Base-by-base conservation (phyloP, 805 yeast genomes). In the Yamadazyma akitaensis region DNA sequence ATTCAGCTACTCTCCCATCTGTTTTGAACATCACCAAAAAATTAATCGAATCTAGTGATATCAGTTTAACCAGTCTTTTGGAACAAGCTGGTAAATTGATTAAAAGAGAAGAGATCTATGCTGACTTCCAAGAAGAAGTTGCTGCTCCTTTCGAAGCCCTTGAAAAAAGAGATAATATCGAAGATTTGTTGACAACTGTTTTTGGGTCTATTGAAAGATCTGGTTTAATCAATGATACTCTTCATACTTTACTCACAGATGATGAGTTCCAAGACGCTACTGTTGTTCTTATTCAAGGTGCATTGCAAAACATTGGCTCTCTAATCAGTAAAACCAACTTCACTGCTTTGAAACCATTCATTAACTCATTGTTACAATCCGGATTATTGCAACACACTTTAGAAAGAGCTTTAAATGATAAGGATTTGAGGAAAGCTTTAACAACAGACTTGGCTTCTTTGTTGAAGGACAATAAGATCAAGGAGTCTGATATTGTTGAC, bases 101-200 rank as follows among this genome's bases (percentile, higher is more conserved):
- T 25, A 28, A 28, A 10, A 45, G 48, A 31, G 53, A 48, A 4
- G 35, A 44, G 21, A 44, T 49, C 19, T 39, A 45, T 19, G 43
- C 37, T 13, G 43, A 47, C 7, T 50, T 42, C 19, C 43, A 31
- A 26, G 37, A 13, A 12, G 33, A 28, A 19, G 28, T 49, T 34
- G 42, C 41, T 36, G 37, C 48, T 19, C 40, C 40, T 24, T 34
- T 47, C 17, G 35, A 21, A 17, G 2, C 12, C 3, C 21, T 50
- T 21, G 38, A 44, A 36, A 63, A 55, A 45, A 60, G 68, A 53
- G 66, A 60, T 51, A 65, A 65, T 42, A 50, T 64, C 38, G 62
- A 57, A 41, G 66, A 63, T 37, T 61, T 65, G 48, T 51, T 62
- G 26, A 53, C 59, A 17, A 65, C 68, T 8, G 51, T 65, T n/a